Percentiles rank a stretch among this genome's conserved stretches.
Evolutionary conservation across 768 basidiomycete species (phyloP).

Genomic region (Trametes elegans): DNA sequence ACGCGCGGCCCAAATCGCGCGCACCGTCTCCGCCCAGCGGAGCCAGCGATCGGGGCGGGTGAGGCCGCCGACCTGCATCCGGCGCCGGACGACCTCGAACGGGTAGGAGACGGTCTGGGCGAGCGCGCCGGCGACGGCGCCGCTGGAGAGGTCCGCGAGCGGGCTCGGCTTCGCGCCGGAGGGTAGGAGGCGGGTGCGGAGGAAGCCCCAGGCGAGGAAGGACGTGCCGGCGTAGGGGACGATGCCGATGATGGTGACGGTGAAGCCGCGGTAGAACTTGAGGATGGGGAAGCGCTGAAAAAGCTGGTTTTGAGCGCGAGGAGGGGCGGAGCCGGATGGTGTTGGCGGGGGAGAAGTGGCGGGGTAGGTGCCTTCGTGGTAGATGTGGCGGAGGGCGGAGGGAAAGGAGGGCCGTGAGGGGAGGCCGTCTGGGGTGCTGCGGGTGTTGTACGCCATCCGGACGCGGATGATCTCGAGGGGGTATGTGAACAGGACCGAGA

Average conservation of each 20-base stretch:
- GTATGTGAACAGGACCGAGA: constrained; percentile 90
- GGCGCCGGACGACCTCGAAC: constrained; percentile 86
- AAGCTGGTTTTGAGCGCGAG: constrained; percentile 22
- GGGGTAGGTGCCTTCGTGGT: constrained; percentile 53
- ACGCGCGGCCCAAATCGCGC: constrained; percentile 57
- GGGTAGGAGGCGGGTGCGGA: constrained; percentile 59
- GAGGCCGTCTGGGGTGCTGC: constrained; percentile 17
- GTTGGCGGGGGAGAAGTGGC: constrained; percentile 13
- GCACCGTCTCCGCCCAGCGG: constrained; percentile 76
- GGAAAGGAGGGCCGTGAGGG: constrained; percentile 47
- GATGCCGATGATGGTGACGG: constrained; percentile 88
- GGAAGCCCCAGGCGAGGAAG: constrained; percentile 88
- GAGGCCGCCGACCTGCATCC: constrained; percentile 94
- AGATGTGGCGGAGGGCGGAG: constrained; percentile 61
- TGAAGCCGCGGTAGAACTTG: constrained; percentile 97
- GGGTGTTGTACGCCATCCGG: constrained; percentile 87
- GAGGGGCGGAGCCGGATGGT: constrained; percentile 21
- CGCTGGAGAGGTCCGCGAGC: constrained; percentile 72
- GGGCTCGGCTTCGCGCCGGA: constrained; percentile 39
- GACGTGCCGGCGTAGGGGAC: constrained; percentile 94
- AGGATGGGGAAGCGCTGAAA: constrained; percentile 71
- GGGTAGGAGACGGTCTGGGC: constrained; percentile 93
- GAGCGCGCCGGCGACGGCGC: constrained; percentile 81
- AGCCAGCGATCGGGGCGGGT: constrained; percentile 75
- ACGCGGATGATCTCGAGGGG: constrained; percentile 95